Base-by-base conservation (phyloP, 257 asterid genomes). In the Phtheirospermum japonicum region DNA sequence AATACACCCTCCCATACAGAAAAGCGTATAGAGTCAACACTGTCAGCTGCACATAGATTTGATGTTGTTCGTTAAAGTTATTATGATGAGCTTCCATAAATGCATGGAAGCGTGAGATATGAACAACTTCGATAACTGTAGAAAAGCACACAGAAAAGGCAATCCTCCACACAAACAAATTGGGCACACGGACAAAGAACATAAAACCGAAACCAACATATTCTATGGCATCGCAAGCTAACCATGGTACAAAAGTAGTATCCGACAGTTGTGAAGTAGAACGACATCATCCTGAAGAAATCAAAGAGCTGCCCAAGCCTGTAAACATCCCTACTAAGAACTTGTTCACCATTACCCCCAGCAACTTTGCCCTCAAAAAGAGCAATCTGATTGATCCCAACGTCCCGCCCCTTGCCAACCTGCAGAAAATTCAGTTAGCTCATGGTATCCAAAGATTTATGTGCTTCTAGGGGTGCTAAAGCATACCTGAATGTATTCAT, bases 351-450 rank as follows among this genome's bases (percentile, higher is more conserved):
- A 72, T 92, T 92, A 50, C 99, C 99, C 13, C 99, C 99, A 76
- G 99, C 95, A 72, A 92, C 99, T 77, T 87, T 92, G n/a, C 99
- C 99, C 85, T 92, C 99, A 79, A 92, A 92, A 54, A 92, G 64
- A 52, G 99, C 97, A 69, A 92, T 89, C 81, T 92, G 99, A 76
- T 92, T 92, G 73, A 92, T 96, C 55, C 97, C 99, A 26, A 92
- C 99, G 62, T 92, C 99, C 69, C 99, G 75, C 16, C 99, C 99
- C 83, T 92, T 92, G 75, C 99, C 99, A 68, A 92, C 97, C 96
- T 89, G 81, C 28, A 75, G 49, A 66, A 31, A 37, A 74, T 30
- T 53, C 46, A 67, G 45, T 73, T 72, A 69, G 72, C 61, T 49
- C 11, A 45, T 67, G 57, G 57, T 61, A 33, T 61, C 59, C 65